These are phyloP conservation scores for Bipolaris bicolor DNA, from an alignment of 2,329 filamentous ascomycete genomes.

Conservation along the genomic window DNA sequence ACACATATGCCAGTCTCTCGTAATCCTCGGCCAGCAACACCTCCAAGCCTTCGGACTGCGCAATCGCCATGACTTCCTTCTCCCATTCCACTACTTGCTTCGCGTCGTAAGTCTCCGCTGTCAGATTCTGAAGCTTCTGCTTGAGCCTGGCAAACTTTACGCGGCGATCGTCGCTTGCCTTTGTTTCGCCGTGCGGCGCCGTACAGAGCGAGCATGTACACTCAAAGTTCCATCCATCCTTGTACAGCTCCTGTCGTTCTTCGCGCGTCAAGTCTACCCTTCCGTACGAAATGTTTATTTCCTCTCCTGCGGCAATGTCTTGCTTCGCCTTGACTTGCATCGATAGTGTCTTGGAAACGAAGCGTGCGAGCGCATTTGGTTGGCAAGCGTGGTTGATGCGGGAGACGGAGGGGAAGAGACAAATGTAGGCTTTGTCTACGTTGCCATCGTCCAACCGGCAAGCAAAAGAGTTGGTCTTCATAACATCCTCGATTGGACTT, in stretches of 20 bases:
- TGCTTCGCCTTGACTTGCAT: constrained; percentile 32
- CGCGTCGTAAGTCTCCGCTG: constrained; percentile 28
- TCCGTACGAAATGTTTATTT: constrained; percentile 34
- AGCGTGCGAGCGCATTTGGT: constrained; percentile 32
- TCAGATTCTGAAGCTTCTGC: constrained; percentile 22
- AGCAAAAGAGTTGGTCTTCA: constrained; percentile 35
- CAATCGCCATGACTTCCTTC: constrained; percentile 31
- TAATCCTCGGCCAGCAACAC: constrained; percentile 29
- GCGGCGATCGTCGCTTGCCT: constrained; percentile 28
- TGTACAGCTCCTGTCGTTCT: constrained; percentile 27
- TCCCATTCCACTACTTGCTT: constrained; percentile 33
- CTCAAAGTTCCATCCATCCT: constrained; percentile 30
- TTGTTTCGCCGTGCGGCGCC: constrained; percentile 19
- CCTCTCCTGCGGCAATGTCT: constrained; percentile 28
- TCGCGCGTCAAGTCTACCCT: constrained; percentile 25
- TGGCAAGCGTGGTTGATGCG: constrained; percentile 35
- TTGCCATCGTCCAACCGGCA: constrained; percentile 30
- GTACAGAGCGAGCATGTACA: constrained; percentile 33
- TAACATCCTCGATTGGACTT: constrained; percentile 24
- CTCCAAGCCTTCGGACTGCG: constrained; percentile 28
- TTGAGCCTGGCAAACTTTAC: constrained; percentile 25
- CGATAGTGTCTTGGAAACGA: constrained; percentile 24
- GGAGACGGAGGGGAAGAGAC: constrained; percentile 31
- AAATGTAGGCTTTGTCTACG: constrained; percentile 30
- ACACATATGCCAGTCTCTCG: constrained; percentile 36